phyloP scores from a whole-genome alignment of 169 alveolate genomes.

The Amoebophrya sp. region DNA sequence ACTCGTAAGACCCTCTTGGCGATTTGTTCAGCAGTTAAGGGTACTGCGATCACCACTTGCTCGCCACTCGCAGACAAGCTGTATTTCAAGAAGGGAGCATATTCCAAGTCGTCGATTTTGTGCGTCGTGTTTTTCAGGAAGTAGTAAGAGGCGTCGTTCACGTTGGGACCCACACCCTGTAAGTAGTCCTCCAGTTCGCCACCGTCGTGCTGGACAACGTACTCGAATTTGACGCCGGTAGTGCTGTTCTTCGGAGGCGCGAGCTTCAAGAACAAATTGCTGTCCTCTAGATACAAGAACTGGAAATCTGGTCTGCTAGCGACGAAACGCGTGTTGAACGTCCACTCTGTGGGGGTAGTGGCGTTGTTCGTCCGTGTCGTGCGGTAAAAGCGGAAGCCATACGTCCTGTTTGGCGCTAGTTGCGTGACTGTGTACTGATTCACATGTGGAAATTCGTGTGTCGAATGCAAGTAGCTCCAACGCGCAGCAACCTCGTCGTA shows the following conservation, averaged over 20 bases:
- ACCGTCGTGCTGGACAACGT: slow-evolving; percentile 16
- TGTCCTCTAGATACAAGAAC: background rate
- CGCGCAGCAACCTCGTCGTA: slow-evolving; percentile 11
- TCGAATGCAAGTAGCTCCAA: background rate
- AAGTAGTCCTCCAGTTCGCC: slow-evolving; percentile 22
- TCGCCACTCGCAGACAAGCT: background rate
- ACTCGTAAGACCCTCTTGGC: background rate
- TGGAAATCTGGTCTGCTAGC: background rate
- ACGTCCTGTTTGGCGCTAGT: background rate
- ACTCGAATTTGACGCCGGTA: background rate
- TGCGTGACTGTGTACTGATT: background rate
- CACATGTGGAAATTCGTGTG: background rate
- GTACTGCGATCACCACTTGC: slow-evolving; percentile 13
- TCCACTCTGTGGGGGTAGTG: background rate
- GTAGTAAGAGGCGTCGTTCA: background rate
- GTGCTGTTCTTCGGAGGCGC: slow-evolving; percentile 26
- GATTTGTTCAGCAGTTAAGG: background rate
- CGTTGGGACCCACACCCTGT: background rate
- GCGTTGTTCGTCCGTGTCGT: slow-evolving; percentile 24
- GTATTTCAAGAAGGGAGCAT: background rate
- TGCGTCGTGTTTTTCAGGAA: slow-evolving; percentile 10
- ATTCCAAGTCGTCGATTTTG: background rate
- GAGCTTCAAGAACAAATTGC: background rate
- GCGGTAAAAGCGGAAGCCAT: slow-evolving; percentile 12
- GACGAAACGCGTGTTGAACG: slow-evolving; percentile 3